Evolutionary conservation across 345 rosid species (phyloP).

Genomic region (Murraya koenigii): DNA sequence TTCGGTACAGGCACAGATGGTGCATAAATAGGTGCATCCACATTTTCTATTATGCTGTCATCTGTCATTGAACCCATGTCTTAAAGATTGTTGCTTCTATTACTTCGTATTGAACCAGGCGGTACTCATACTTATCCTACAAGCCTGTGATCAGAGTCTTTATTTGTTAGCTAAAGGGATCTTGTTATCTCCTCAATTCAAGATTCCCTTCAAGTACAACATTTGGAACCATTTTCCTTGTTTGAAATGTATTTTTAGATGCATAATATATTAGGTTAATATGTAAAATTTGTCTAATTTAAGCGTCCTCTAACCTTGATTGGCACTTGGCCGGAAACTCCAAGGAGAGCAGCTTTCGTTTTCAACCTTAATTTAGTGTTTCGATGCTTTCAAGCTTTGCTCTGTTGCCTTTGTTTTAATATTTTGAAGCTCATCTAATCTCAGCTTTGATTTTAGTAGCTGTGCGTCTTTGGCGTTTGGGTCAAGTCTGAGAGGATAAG

Average conservation of each 20-base stretch:
- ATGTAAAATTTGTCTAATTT: neutral
- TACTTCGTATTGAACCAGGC: neutral
- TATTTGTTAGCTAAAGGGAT: neutral
- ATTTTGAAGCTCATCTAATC: neutral
- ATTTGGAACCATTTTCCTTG: neutral
- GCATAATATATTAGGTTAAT: neutral
- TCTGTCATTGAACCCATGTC: conserved; percentile 10
- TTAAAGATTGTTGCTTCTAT: neutral
- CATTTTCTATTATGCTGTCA: conserved; percentile 4
- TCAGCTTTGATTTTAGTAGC: neutral
- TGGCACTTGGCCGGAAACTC: too few relatives aligned
- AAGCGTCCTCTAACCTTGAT: too few relatives aligned
- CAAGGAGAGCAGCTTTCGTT: too few relatives aligned
- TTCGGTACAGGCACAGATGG: conserved; percentile 31
- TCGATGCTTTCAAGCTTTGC: neutral
- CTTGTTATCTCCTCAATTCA: neutral
- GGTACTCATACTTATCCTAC: neutral
- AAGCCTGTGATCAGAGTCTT: neutral
- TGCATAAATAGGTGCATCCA: conserved; percentile 10
- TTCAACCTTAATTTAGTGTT: neutral
- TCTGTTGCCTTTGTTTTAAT: neutral
- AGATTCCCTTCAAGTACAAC: neutral
- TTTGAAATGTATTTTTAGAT: neutral
- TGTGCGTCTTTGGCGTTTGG: neutral
- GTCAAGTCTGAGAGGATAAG: neutral